Evolutionary conservation across 208 protist genomes (phyloP).

Genomic region (Leishmania tarentolae): DNA sequence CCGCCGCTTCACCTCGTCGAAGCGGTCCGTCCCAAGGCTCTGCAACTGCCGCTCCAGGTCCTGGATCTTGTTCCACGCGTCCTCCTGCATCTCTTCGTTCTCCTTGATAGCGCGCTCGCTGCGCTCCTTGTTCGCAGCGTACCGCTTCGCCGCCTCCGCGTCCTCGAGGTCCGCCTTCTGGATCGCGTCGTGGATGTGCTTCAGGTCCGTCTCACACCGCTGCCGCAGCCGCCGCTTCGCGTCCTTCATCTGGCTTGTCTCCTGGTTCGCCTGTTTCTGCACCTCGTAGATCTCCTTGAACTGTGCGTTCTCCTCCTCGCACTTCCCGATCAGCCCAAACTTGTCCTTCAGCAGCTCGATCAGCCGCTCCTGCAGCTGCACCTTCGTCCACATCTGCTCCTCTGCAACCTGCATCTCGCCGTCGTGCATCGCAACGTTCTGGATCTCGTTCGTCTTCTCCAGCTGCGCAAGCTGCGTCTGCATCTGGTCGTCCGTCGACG

Average conservation of each 20-base stretch:
- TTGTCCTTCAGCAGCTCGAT: slow-evolving; percentile 82
- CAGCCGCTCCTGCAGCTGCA: slow-evolving; percentile 80
- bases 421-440: slow-evolving; percentile 80
- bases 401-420: slow-evolving; percentile 86
- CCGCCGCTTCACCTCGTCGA: slow-evolving; percentile 85
- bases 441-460: slow-evolving; percentile 82
- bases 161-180: slow-evolving; percentile 84
- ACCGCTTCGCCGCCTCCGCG: slow-evolving; percentile 79
- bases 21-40: slow-evolving; percentile 75
- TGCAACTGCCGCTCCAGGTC: slow-evolving; percentile 79
- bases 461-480: slow-evolving; percentile 78
- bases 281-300: slow-evolving; percentile 82
- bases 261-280: slow-evolving; percentile 81
- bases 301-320: slow-evolving; percentile 76
- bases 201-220: slow-evolving; percentile 75
- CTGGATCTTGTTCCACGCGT: slow-evolving; percentile 81
- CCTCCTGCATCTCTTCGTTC: slow-evolving; percentile 81
- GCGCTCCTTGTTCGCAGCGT: slow-evolving; percentile 72
- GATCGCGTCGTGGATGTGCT: slow-evolving; percentile 77
- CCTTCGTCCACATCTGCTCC: slow-evolving; percentile 87
- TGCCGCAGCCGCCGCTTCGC: slow-evolving; percentile 77
- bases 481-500: slow-evolving; percentile 78
- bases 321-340: slow-evolving; percentile 73
- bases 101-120: slow-evolving; percentile 63
- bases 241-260: slow-evolving; percentile 81